These are phyloP conservation scores for Stenocarpella maydis DNA, from an alignment of 2,329 filamentous ascomycete species.

Conservation along the genomic window DNA sequence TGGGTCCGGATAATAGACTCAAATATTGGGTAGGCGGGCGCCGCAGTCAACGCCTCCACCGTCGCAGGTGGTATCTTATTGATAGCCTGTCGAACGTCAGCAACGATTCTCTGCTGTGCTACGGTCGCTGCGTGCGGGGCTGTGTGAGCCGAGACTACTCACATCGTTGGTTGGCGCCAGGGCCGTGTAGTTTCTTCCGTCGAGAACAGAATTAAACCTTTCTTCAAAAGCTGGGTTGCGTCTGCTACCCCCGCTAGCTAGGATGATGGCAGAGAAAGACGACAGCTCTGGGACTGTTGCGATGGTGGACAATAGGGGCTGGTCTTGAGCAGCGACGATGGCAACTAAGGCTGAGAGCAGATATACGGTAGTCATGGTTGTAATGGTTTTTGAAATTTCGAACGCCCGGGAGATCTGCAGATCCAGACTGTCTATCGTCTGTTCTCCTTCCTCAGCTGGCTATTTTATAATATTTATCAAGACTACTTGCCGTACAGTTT, in stretches of 20 bases:
- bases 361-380: not conserved
- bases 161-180: conserved; percentile 25
- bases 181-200: conserved; percentile 25
- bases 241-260: conserved; percentile 1
- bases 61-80: conserved; percentile 4
- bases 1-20: conserved; percentile 27
- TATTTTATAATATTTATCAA: conserved; percentile 7
- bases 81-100: conserved; percentile 18
- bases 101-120: not conserved
- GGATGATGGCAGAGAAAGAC: conserved; percentile 21
- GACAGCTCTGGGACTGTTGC: conserved; percentile 25
- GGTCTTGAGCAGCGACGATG: conserved; percentile 1
- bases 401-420: not conserved
- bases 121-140: not conserved
- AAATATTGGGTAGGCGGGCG: conserved; percentile 20
- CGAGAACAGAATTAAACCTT: conserved; percentile 27
- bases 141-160: not conserved
- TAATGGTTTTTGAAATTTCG: not conserved
- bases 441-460: not conserved
- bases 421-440: not conserved
- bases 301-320: conserved; percentile 22
- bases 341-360: not conserved
- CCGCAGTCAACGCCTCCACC: conserved; percentile 8
- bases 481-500: not conserved
- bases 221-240: conserved; percentile 28